Evolutionary conservation across 2,329 filamentous ascomycete species (phyloP).

Genomic region (Penicillium sp.): DNA sequence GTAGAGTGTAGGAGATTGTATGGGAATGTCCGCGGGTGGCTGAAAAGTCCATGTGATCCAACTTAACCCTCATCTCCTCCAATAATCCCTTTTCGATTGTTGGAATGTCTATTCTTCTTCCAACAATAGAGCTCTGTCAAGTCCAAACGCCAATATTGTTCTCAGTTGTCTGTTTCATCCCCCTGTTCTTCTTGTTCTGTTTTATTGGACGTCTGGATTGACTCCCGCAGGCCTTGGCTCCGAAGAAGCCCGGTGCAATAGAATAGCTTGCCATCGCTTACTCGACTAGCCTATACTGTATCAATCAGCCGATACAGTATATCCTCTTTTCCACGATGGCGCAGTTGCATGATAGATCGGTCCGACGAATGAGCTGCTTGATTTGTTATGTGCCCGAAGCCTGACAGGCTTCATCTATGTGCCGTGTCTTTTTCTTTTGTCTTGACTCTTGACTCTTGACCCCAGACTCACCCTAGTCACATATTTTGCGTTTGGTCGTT

Average conservation of each 20-base stretch:
- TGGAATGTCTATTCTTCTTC: background rate
- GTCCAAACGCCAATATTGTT: constrained; percentile 2
- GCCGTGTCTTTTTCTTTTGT: background rate
- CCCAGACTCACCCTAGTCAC: background rate
- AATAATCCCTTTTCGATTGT: background rate
- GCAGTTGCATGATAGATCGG: constrained; percentile 7
- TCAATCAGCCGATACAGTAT: constrained; percentile 9
- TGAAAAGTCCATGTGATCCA: background rate
- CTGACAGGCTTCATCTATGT: constrained; percentile 12
- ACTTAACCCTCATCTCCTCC: background rate
- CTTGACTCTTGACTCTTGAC: constrained; percentile 1
- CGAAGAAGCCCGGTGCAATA: constrained; percentile 8
- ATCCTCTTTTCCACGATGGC: background rate
- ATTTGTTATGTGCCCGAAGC: constrained; percentile 7
- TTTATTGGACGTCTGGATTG: constrained; percentile 11
- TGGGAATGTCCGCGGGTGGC: background rate
- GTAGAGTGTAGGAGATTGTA: background rate
- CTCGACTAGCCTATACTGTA: constrained; percentile 8
- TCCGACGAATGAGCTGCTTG: constrained; percentile 10
- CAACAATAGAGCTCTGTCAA: background rate
- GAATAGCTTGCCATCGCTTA: constrained; percentile 6
- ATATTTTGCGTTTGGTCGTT: background rate
- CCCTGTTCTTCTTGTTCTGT: constrained; percentile 2
- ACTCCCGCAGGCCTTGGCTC: constrained; percentile 12
- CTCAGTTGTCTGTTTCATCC: constrained; percentile 7